phyloP scores from a whole-genome alignment of 768 basidiomycete species.

The Lanmaoa pseudosensibilis region DNA sequence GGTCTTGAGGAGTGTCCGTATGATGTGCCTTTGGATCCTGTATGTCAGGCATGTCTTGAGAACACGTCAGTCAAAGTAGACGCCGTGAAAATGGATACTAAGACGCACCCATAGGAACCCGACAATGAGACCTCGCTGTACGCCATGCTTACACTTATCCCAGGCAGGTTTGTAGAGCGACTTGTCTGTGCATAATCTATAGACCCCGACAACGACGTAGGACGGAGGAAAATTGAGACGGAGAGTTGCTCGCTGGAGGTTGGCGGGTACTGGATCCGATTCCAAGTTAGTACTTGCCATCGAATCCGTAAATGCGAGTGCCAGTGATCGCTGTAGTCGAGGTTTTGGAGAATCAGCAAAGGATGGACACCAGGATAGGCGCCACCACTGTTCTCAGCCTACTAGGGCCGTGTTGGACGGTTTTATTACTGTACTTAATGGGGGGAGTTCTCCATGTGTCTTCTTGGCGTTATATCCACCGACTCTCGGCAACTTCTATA shows the following conservation, averaged over 20 bases:
- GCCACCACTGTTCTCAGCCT: no score
- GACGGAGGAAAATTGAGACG: constrained; percentile 78
- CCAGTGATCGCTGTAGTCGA: background rate
- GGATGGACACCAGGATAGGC: background rate
- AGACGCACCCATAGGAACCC: constrained; percentile 66
- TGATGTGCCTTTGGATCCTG: constrained; percentile 66
- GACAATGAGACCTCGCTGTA: constrained; percentile 63
- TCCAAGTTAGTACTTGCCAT: background rate
- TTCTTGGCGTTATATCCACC: background rate
- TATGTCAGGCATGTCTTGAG: constrained; percentile 66
- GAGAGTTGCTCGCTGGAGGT: constrained; percentile 52
- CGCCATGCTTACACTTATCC: constrained; percentile 83
- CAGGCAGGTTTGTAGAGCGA: constrained; percentile 72
- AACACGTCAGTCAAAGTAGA: background rate
- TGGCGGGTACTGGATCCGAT: constrained; percentile 39
- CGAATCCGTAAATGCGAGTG: background rate
- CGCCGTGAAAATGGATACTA: background rate
- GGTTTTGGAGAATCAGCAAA: background rate
- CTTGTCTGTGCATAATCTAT: constrained; percentile 76
- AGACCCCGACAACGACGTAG: constrained; percentile 83
- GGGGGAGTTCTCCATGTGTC: background rate
- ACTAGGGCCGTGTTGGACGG: no score
- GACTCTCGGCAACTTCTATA: constrained; percentile 1
- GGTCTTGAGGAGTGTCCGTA: constrained; percentile 38
- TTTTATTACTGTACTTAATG: no score